Conservation (phyloP, 306 rosid species). For the Macrotyloma uniflorum region DNA sequence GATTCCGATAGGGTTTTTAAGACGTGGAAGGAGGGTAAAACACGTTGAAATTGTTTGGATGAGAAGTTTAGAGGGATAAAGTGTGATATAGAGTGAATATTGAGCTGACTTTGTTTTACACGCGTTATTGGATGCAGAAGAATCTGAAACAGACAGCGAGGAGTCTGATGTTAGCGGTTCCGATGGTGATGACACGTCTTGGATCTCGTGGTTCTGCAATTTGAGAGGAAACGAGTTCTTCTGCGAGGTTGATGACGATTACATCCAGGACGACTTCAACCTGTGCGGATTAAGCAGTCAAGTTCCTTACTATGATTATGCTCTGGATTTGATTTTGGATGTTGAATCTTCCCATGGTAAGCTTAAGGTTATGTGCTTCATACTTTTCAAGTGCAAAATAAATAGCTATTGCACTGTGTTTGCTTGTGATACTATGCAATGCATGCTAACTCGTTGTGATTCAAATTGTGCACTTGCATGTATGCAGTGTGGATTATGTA, state of each 20-base stretch:
- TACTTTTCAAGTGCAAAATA: not conserved
- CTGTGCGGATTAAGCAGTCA: slow-evolving; percentile 98
- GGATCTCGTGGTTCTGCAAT: slow-evolving; percentile 99
- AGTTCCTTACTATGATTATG: slow-evolving; percentile 98
- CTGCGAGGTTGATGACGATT: slow-evolving; percentile 97
- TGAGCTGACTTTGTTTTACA: slow-evolving; percentile 28
- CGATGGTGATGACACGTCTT: slow-evolving; percentile 94
- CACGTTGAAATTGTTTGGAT: not conserved
- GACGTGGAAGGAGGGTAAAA: not conserved
- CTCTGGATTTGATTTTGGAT: slow-evolving; percentile 95
- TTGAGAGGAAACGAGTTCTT: slow-evolving; percentile 95
- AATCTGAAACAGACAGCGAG: slow-evolving; percentile 94
- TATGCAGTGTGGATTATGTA: not conserved
- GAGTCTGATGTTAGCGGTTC: slow-evolving; percentile 99
- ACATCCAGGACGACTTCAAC: slow-evolving; percentile 95
- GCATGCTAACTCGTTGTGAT: not conserved
- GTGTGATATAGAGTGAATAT: not conserved
- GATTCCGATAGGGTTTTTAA: not conserved
- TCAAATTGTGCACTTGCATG: not conserved
- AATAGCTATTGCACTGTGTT: not conserved
- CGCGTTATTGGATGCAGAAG: slow-evolving; percentile 65
- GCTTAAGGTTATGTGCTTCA: not conserved
- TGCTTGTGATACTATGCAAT: not conserved
- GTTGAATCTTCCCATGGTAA: slow-evolving; percentile 98
- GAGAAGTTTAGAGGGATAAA: not conserved